A percentile compares a stretch with the other conserved stretches of the same genome.
Conservation (phyloP, 2,329 filamentous ascomycete genomes). For the Polychaeton citri region DNA sequence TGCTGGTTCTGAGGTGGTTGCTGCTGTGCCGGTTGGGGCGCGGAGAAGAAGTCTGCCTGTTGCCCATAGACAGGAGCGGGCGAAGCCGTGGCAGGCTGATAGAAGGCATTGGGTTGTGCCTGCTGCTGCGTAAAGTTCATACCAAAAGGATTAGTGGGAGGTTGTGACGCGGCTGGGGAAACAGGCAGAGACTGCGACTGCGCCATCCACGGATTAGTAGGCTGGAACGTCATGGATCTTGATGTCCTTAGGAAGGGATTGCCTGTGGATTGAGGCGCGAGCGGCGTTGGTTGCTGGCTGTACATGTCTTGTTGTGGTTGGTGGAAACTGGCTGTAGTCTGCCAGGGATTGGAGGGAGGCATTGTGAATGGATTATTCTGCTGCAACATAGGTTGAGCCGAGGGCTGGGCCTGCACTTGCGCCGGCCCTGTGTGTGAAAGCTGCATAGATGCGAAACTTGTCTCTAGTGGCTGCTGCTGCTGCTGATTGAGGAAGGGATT, state of each 20-base stretch:
- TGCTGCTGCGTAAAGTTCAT: conserved; percentile 8
- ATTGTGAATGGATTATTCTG: conserved; percentile 8
- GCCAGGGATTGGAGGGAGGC: conserved; percentile 2
- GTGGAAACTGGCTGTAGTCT: conserved; percentile 12
- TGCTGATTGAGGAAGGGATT: conserved; percentile 54
- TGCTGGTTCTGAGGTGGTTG: no score
- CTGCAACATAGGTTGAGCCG: conserved; percentile 9
- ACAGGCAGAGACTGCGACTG: conserved; percentile 27
- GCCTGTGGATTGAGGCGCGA: conserved; percentile 26
- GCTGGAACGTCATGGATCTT: conserved; percentile 29
- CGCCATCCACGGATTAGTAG: conserved; percentile 28
- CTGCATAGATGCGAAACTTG: conserved; percentile 13
- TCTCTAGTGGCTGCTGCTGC: conserved; percentile 15
- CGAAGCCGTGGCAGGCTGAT: conserved; percentile 13
- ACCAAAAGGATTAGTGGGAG: conserved; percentile 7
- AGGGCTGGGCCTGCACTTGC: conserved; percentile 7
- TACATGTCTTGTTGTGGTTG: conserved; percentile 13
- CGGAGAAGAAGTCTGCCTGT: conserved; percentile 16
- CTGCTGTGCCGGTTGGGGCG: conserved; percentile 6
- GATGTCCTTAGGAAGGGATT: conserved; percentile 33
- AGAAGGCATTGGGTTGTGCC: conserved; percentile 21
- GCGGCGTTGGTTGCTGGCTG: conserved; percentile 19
- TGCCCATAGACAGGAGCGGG: conserved; percentile 13
- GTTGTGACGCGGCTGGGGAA: conserved; percentile 9
- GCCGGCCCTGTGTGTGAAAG: neutral